phyloP scores from a whole-genome alignment of 1,139 yeast species.

The Pichia sp. region DNA sequence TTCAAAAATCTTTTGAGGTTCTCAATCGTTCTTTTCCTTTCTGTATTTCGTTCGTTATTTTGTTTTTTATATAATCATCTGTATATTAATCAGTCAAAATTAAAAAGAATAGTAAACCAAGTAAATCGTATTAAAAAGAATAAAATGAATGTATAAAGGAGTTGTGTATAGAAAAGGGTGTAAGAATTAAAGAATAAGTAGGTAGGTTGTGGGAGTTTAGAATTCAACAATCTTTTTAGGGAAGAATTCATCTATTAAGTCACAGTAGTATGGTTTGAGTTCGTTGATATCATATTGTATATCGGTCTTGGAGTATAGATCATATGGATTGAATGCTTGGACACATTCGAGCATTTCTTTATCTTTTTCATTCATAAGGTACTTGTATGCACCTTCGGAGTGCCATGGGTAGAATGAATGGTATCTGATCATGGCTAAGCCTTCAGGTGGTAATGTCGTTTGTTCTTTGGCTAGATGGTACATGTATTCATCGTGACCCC shows the following conservation, averaged over 20 bases:
- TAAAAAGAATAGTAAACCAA: not conserved
- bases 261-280: conserved; percentile 57
- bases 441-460: conserved; percentile 63
- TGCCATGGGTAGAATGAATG: conserved; percentile 82
- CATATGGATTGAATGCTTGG: conserved; percentile 65
- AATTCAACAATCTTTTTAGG: conserved; percentile 58
- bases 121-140: not conserved
- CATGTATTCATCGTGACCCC: conserved; percentile 84
- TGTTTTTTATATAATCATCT: not conserved
- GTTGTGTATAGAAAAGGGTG: not conserved
- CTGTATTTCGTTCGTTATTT: too few species aligned
- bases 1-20: too few species aligned
- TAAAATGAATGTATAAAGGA: too few species aligned
- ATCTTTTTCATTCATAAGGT: conserved; percentile 67
- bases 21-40: too few species aligned
- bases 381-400: conserved; percentile 63
- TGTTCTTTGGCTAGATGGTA: conserved; percentile 67
- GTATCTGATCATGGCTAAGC: conserved; percentile 70
- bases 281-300: conserved; percentile 43
- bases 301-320: conserved; percentile 63
- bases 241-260: conserved; percentile 65
- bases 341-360: conserved; percentile 62
- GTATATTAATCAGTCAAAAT: conserved; percentile 2
- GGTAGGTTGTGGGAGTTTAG: conserved; percentile 26
- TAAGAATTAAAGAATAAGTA: too few species aligned